Evolutionary conservation across 148 eudicot species (phyloP).

Genomic region (Diospyros kaki): DNA sequence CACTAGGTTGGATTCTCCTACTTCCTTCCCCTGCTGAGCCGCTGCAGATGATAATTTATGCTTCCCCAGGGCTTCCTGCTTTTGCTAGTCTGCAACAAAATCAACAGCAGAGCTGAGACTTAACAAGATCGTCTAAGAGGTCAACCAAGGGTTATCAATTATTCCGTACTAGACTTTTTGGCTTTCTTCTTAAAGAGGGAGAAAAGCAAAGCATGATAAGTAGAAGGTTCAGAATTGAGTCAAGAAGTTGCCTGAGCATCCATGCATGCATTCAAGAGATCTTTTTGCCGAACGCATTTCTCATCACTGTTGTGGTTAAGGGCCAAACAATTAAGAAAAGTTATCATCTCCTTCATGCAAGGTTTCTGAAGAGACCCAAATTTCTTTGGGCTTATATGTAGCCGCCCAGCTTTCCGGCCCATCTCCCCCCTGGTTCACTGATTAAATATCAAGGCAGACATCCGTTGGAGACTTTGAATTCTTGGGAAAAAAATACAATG

Average conservation of each 20-base stretch:
- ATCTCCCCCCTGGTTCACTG: slow-evolving; percentile 25
- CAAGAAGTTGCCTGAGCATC: slow-evolving; percentile 59
- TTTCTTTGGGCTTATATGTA: slow-evolving; percentile 66
- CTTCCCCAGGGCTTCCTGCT: slow-evolving; percentile 66
- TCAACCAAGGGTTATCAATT: background rate
- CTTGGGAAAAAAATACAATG: no score
- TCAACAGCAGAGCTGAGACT: background rate
- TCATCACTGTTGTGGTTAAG: slow-evolving; percentile 64
- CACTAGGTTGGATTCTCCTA: slow-evolving; percentile 20
- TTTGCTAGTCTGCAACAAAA: slow-evolving; percentile 40
- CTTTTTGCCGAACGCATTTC: slow-evolving; percentile 71
- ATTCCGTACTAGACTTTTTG: background rate
- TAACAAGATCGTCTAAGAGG: background rate
- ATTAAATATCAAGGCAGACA: no score
- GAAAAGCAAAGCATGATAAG: no score
- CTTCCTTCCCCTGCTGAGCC: slow-evolving; percentile 77
- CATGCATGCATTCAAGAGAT: slow-evolving; percentile 70
- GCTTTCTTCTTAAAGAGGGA: background rate
- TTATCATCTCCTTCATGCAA: slow-evolving; percentile 81
- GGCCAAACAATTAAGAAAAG: slow-evolving; percentile 74
- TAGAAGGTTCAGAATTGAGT: no score
- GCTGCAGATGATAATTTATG: slow-evolving; percentile 77
- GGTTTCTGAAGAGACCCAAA: slow-evolving; percentile 69
- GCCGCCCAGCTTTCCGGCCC: slow-evolving; percentile 66
- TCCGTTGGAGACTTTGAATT: no score